Evolutionary conservation across 129 eudicot genomes (phyloP).

Genomic region (Lactuca sativa): DNA sequence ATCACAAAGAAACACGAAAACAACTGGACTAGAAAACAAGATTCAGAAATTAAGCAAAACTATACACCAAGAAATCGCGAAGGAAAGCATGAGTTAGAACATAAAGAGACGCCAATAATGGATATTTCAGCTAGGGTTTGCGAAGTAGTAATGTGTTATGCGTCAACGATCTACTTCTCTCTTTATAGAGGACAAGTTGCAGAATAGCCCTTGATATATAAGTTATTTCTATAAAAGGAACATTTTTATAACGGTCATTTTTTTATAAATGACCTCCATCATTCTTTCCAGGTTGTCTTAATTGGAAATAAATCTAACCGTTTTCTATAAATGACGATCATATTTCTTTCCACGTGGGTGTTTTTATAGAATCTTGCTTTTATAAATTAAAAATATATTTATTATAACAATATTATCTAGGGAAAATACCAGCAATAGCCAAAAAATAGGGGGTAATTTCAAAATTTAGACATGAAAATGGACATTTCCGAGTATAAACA

Average conservation of each 20-base stretch:
- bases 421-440: too few species aligned
- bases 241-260: background rate
- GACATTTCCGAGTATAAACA: too few species aligned
- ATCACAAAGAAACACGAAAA: background rate
- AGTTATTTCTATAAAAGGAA: background rate
- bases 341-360: too few species aligned
- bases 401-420: too few species aligned
- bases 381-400: too few species aligned
- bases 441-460: too few species aligned
- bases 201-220: background rate
- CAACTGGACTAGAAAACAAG: background rate
- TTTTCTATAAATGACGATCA: too few species aligned
- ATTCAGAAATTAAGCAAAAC: background rate
- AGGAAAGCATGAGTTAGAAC: background rate
- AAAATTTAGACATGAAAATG: too few species aligned
- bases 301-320: too few species aligned
- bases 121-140: conserved; percentile 12
- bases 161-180: background rate
- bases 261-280: too few species aligned
- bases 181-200: background rate
- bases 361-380: too few species aligned
- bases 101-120: background rate
- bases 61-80: background rate
- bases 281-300: too few species aligned
- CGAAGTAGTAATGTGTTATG: background rate